Evolutionary conservation across 768 basidiomycete genomes (phyloP).

Genomic region (Termitomyces sp.): DNA sequence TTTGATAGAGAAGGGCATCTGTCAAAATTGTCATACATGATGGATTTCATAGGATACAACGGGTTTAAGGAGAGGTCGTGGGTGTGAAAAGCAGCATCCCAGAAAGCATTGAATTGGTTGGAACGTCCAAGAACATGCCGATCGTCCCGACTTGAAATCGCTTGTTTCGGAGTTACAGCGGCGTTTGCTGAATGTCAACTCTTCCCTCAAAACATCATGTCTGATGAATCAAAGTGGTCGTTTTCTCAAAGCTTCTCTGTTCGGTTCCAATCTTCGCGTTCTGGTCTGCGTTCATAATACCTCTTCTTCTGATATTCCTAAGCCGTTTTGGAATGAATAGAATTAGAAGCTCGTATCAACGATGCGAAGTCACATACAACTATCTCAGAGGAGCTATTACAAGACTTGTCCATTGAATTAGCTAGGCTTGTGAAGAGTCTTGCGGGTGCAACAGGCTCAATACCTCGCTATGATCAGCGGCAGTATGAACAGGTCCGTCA

Average conservation of each 20-base stretch:
- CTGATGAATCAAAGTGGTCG: constrained; percentile 26
- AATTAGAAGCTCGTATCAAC: constrained; percentile 42
- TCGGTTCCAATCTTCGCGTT: constrained; percentile 42
- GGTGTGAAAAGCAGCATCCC: too few species aligned
- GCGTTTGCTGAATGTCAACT: not conserved
- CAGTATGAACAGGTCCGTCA: constrained; percentile 59
- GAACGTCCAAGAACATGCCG: too few species aligned
- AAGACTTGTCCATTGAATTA: constrained; percentile 41
- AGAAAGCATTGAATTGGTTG: too few species aligned
- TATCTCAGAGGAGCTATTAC: constrained; percentile 30
- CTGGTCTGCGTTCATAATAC: constrained; percentile 36
- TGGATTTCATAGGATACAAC: not conserved
- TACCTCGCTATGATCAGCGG: constrained; percentile 72
- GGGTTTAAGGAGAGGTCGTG: too few species aligned
- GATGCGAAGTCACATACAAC: constrained; percentile 24
- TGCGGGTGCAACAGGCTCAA: constrained; percentile 53
- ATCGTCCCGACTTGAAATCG: too few species aligned
- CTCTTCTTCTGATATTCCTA: constrained; percentile 6
- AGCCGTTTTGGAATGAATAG: constrained; percentile 25
- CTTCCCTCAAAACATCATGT: constrained; percentile 2
- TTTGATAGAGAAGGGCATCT: not conserved
- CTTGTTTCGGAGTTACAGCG: too few species aligned
- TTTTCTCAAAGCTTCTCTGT: constrained; percentile 47
- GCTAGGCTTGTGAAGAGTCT: constrained; percentile 58
- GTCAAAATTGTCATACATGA: not conserved